These are phyloP conservation scores for Alternaria gansuensis DNA, from an alignment of 2,329 filamentous ascomycete species.

Conservation along the genomic window DNA sequence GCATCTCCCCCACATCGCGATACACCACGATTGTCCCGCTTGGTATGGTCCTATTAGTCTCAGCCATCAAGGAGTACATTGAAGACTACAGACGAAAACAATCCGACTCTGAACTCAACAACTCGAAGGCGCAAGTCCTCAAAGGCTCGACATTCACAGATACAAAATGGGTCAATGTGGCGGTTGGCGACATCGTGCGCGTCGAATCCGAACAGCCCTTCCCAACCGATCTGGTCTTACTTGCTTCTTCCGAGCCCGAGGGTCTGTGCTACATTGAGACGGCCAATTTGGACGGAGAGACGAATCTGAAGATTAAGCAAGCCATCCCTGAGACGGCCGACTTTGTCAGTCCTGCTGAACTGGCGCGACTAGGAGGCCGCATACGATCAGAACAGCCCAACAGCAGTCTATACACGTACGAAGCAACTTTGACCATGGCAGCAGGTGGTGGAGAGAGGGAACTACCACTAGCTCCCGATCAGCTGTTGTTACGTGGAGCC, in stretches of 20 bases:
- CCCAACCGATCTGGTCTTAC: constrained; percentile 88
- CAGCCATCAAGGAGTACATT: constrained; percentile 90
- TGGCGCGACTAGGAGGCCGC: constrained; percentile 84
- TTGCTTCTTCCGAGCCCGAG: constrained; percentile 96
- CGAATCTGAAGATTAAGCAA: constrained; percentile 98
- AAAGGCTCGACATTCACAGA: constrained; percentile 85
- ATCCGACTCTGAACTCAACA: constrained; percentile 87
- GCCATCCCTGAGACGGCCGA: constrained; percentile 89
- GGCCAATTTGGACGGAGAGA: constrained; percentile 96
- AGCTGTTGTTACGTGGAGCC: constrained; percentile 89
- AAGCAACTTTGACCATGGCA: constrained; percentile 92
- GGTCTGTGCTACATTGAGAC: constrained; percentile 99
- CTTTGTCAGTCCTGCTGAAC: constrained; percentile 84
- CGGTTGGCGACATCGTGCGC: constrained; percentile 89
- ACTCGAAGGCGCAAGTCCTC: constrained; percentile 83
- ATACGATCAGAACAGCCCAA: constrained; percentile 97
- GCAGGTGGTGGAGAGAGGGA: constrained; percentile 93
- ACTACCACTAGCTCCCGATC: constrained; percentile 86
- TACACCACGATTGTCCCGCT: constrained; percentile 98
- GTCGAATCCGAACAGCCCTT: constrained; percentile 96
- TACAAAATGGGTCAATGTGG: constrained; percentile 91
- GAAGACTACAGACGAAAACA: constrained; percentile 91
- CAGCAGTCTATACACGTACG: constrained; percentile 97
- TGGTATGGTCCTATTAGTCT: constrained; percentile 88
- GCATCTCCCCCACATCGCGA: constrained; percentile 90